A percentile compares a stretch with the other conserved stretches of the same genome.
Conservation (phyloP, 768 basidiomycete species). For the Suillus cothurnatus region DNA sequence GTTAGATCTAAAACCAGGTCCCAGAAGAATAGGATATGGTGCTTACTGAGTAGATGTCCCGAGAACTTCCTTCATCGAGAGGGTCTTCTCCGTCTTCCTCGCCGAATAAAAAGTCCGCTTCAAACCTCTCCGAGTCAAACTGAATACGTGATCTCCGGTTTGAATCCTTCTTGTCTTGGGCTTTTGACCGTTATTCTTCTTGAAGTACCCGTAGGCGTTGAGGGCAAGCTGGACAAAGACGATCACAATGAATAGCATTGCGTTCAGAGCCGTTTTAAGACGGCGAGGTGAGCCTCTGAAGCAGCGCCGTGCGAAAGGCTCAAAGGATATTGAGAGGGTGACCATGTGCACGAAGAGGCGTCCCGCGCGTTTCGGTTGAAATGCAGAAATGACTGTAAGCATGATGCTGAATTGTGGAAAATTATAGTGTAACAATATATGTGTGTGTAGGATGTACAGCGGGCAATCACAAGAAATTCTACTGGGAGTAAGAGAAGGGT, state of each 20-base stretch:
- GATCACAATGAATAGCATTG: neutral
- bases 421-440: neutral
- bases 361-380: slow-evolving; percentile 1
- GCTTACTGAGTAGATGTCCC: neutral
- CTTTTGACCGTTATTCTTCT: neutral
- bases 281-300: neutral
- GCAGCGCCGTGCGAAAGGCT: neutral
- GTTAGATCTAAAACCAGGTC: neutral
- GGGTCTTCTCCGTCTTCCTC: neutral
- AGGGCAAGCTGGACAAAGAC: slow-evolving; percentile 1
- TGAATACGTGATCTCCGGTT: too few species aligned
- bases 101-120: neutral
- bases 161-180: neutral
- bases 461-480: neutral
- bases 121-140: neutral
- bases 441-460: neutral
- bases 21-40: neutral
- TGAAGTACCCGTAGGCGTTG: neutral
- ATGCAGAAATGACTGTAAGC: neutral
- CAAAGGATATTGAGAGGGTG: neutral
- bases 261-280: neutral
- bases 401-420: neutral
- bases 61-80: neutral
- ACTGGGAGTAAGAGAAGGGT: neutral
- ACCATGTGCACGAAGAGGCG: neutral